Conservation (phyloP, 2,329 filamentous ascomycete genomes). For the Fusarium domesticum region DNA sequence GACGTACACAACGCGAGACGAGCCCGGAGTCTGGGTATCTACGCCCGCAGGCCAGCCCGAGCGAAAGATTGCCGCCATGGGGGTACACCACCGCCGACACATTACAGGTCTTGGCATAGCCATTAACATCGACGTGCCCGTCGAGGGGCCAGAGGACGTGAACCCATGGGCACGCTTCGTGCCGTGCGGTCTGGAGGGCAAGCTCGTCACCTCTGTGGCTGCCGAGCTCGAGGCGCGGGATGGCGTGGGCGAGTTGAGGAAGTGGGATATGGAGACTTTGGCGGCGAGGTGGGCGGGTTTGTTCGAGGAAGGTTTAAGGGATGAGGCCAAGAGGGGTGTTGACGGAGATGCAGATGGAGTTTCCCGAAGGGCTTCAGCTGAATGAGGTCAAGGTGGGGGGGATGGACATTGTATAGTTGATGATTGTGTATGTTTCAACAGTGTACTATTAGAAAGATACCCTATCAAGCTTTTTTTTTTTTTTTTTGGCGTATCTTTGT, state of each 20-base stretch:
- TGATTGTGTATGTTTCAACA: not conserved
- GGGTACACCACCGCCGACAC: conserved; percentile 84
- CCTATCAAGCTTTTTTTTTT: not conserved
- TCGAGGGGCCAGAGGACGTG: conserved; percentile 33
- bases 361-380: conserved; percentile 9
- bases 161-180: conserved; percentile 70
- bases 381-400: not conserved
- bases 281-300: conserved; percentile 34
- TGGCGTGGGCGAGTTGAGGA: conserved; percentile 9
- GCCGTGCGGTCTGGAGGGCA: conserved; percentile 83
- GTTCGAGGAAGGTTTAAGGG: conserved; percentile 35
- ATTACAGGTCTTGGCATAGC: conserved; percentile 83
- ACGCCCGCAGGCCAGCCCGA: conserved; percentile 32
- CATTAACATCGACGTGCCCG: conserved; percentile 68
- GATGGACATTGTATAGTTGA: not conserved
- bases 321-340: conserved; percentile 26
- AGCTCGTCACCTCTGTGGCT: conserved; percentile 71
- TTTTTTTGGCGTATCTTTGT: no score
- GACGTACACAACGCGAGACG: conserved; percentile 59
- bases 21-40: conserved; percentile 81
- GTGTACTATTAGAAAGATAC: not conserved
- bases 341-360: conserved; percentile 13
- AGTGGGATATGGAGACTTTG: conserved; percentile 30
- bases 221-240: conserved; percentile 41
- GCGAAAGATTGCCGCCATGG: conserved; percentile 83